Base-by-base conservation (phyloP, 345 rosid genomes). In the Abelmoschus esculentus region DNA sequence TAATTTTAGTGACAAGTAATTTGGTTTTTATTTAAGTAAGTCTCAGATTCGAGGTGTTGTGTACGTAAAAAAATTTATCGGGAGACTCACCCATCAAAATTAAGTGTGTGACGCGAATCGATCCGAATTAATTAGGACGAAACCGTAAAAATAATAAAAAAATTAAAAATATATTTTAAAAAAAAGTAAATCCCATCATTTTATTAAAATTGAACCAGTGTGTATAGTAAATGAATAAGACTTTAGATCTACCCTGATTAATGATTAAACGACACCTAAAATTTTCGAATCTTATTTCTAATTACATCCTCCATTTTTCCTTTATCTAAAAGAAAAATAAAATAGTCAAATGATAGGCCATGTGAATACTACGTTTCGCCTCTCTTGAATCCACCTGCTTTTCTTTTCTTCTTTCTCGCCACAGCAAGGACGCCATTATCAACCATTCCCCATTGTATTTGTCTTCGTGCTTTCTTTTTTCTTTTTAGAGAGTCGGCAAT, bases 301-400 rank as follows among this genome's bases (percentile, higher is more conserved):
- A 50, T 12, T 17, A 26, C 59, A 11, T 49, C 62, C 6, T 29
- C 14, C 46, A 6, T 28, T 28, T 3, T 36, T 36, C 3, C 2
- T 4, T 1, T 6, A 6, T 36, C 2, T 0, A 18, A 59, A n/a
- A 8, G 18, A 14, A 40, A 52, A 12, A 40, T 53, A 53, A 18
- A 53, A 77, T 90, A 84, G 89, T 52, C 84, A 81, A n/a, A 90
- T 80, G 81, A 38, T 50, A 47, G 77, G 86, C 84, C 46, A 9
- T 82, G 89, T 77, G 82, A 69, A 66, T 87, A 71, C 78, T 55
- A 53, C 78, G 47, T 77, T 69, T 76, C 76, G 71, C 81, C 73
- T 7, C 56, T 52, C 56, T 52, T 52, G 17, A 49, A 1, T 50
- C 55, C 65, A 69, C 17, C 9, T 19, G 3, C 26, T 10, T 63